Base-by-base conservation (phyloP, 2,329 filamentous ascomycete genomes). In the Albophoma yamanashiensis region DNA sequence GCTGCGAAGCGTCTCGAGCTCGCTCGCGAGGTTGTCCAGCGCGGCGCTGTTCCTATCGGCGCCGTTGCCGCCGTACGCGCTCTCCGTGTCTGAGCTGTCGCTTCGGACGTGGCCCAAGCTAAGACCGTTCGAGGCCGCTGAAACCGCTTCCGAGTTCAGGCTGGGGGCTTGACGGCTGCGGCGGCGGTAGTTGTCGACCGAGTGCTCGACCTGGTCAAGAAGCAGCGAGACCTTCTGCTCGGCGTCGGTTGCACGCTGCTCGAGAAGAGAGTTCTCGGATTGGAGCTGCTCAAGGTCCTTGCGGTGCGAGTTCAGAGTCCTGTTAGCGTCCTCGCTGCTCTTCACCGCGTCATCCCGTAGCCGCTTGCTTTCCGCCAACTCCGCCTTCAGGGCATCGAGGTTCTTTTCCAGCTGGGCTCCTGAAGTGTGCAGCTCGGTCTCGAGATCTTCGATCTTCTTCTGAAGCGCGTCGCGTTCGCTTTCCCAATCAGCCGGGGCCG, bases 201-300 rank as follows among this genome's bases (percentile, higher is more conserved):
- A 96, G 47, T 87, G 86, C 73, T 96, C 93, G 43, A 99, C 92
- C 70, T 97, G 93, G 72, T 97, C 92, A 15, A 99, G 85, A 57
- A 99, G 85, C 68, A 96, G 83, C 39, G 90, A 91, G 27, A 99
- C 94, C 69, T 96, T 96, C 65, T 90, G 87, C 76, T 99, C 94
- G 1, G 94, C 94, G 71, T 97, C 93, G 58, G 85, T 81, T 7
- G 92, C 93, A 52, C 93, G 89, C 66, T 86, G 85, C 72, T 97
- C 92, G 4, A 99, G 84, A 42, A 88, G 77, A 0, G 78, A 74
- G 68, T 97, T 96, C 73, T 97, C 92, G 59, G 87, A 82, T 67
- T 92, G 91, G 40, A 97, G 80, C 65, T 91, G 84, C 63, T 95
- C 89, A 34, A 97, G 78, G 60, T 96, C 89, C 50, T 80, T 80